Evolutionary conservation across 495 filamentous ascomycete genomes (phyloP).

Genomic region (Evansstolkia leycettana): DNA sequence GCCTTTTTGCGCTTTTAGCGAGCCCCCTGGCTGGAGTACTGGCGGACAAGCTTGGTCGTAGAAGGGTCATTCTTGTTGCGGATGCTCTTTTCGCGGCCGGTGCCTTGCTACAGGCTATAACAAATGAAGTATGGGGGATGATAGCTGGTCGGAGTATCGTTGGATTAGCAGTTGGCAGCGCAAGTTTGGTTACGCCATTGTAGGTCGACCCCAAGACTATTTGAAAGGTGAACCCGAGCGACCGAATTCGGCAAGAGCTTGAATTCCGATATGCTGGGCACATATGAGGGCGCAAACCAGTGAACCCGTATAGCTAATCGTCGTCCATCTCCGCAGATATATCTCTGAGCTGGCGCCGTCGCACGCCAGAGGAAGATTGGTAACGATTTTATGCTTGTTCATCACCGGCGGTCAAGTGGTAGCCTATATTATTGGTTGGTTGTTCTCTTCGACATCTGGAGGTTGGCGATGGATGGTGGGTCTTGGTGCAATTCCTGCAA

Average conservation of each 20-base stretch:
- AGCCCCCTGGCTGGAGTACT: slow-evolving; percentile 65
- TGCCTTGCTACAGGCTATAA: slow-evolving; percentile 56
- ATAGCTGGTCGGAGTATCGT: slow-evolving; percentile 69
- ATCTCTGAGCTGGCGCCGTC: slow-evolving; percentile 78
- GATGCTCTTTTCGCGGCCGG: slow-evolving; percentile 68
- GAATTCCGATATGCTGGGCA: not conserved
- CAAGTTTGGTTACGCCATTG: slow-evolving; percentile 72
- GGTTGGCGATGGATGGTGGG: slow-evolving; percentile 92
- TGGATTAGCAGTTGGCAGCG: slow-evolving; percentile 70
- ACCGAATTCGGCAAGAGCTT: no score
- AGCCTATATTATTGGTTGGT: slow-evolving; percentile 69
- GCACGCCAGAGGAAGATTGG: slow-evolving; percentile 58
- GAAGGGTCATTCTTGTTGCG: slow-evolving; percentile 64
- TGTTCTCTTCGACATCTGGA: slow-evolving; percentile 41
- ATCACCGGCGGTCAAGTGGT: slow-evolving; percentile 79
- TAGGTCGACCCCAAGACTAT: slow-evolving; percentile 17
- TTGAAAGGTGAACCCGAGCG: no score
- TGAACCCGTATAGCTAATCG: not conserved
- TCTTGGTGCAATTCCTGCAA: slow-evolving; percentile 65
- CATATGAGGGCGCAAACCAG: not conserved
- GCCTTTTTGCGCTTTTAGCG: slow-evolving; percentile 64
- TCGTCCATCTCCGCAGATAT: slow-evolving; percentile 32
- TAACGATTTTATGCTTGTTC: slow-evolving; percentile 67
- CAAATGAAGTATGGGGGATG: slow-evolving; percentile 55
- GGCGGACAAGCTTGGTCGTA: slow-evolving; percentile 65